A percentile compares a stretch with the other conserved stretches of the same genome.
Evolutionary conservation across 2,329 filamentous ascomycete species (phyloP).

Genomic region (Sclerotinia spermophila): DNA sequence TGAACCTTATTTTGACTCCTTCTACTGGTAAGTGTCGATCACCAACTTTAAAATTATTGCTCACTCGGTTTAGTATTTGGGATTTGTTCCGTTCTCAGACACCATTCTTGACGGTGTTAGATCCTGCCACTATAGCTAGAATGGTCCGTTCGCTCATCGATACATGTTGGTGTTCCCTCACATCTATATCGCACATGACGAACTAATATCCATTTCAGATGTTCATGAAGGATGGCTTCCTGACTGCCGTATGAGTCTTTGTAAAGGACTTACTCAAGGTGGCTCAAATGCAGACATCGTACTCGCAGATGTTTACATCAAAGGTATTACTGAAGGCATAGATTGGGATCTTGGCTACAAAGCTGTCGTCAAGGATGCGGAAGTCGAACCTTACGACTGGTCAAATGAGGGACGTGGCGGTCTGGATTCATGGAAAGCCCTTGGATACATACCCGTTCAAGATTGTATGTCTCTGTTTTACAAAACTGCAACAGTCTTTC

Average conservation of each 20-base stretch:
- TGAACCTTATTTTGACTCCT: slow-evolving; percentile 72
- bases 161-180: slow-evolving; percentile 49
- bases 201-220: not conserved
- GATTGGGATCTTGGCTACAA: slow-evolving; percentile 69
- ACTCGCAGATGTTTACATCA: slow-evolving; percentile 64
- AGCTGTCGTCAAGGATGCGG: slow-evolving; percentile 62
- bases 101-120: slow-evolving; percentile 66
- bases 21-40: slow-evolving; percentile 48
- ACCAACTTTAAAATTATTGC: not conserved
- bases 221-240: slow-evolving; percentile 49
- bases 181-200: not conserved
- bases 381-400: slow-evolving; percentile 59
- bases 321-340: slow-evolving; percentile 59
- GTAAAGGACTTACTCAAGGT: slow-evolving; percentile 70
- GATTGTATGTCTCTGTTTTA: slow-evolving; percentile 43
- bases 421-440: slow-evolving; percentile 64
- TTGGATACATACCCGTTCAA: slow-evolving; percentile 68
- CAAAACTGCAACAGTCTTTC: not conserved
- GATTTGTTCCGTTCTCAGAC: slow-evolving; percentile 67
- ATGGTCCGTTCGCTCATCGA: slow-evolving; percentile 72
- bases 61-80: slow-evolving; percentile 51
- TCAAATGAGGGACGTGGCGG: slow-evolving; percentile 67
- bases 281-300: slow-evolving; percentile 72
- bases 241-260: slow-evolving; percentile 59
- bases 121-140: slow-evolving; percentile 58